phyloP scores from a whole-genome alignment of 2,329 filamentous ascomycete genomes.

The Lecanicillium sp. region DNA sequence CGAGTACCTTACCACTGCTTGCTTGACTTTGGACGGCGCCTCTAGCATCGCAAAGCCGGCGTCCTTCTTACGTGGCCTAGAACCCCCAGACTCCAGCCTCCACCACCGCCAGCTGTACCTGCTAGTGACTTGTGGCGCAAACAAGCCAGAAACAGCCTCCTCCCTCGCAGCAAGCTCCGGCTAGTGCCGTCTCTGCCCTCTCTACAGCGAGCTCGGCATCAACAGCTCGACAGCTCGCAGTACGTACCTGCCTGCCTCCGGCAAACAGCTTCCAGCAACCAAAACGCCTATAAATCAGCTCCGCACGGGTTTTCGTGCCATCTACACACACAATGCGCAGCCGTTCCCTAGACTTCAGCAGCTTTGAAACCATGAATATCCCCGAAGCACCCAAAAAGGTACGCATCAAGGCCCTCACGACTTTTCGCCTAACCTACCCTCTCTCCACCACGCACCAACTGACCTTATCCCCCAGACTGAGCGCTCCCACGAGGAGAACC shows the following conservation, averaged over 20 bases:
- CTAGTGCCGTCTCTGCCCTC: neutral
- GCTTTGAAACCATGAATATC: slow-evolving; percentile 5
- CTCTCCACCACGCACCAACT: neutral
- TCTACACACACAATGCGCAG: neutral
- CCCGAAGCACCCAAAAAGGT: slow-evolving; percentile 11
- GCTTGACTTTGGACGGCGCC: no score
- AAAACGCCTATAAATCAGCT: neutral
- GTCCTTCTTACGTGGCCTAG: no score
- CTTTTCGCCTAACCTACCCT: neutral
- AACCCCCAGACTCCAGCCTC: no score
- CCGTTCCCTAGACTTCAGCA: slow-evolving; percentile 9
- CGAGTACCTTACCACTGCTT: no score
- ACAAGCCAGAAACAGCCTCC: no score
- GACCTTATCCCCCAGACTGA: slow-evolving; percentile 48
- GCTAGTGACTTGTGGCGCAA: no score
- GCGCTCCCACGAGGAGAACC: slow-evolving; percentile 73
- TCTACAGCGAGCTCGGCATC: no score
- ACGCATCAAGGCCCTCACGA: neutral
- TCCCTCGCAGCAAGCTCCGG: neutral
- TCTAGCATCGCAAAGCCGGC: no score
- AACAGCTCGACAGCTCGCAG: no score
- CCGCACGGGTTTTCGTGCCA: neutral
- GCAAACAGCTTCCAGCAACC: neutral
- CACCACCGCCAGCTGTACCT: no score
- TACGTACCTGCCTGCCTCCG: slow-evolving; percentile 1